A percentile compares a stretch with the other conserved stretches of the same genome.
phyloP scores from a whole-genome alignment of 805 yeast genomes.

The Candida alai region DNA sequence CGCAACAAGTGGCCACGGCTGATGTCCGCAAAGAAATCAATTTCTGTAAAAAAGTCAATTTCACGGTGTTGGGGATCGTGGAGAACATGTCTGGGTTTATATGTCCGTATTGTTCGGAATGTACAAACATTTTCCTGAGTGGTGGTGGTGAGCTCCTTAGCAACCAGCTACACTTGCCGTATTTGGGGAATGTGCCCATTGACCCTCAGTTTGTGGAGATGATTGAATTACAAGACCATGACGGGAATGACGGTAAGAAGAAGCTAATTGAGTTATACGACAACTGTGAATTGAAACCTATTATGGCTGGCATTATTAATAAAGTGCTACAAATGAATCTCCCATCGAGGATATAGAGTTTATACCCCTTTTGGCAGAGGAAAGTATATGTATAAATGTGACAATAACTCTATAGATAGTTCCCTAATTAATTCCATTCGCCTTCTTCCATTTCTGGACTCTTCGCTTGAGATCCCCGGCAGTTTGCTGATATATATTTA shows the following conservation, averaged over 20 bases:
- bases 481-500: conserved; percentile 78
- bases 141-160: conserved; percentile 88
- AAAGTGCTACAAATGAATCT: conserved; percentile 28
- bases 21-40: conserved; percentile 94
- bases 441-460: conserved; percentile 64
- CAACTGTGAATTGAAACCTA: conserved; percentile 31
- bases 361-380: not conserved
- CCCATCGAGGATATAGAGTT: conserved; percentile 14
- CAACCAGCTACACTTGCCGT: conserved; percentile 55
- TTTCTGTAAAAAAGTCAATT: conserved; percentile 82
- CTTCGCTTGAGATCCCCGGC: conserved; percentile 80
- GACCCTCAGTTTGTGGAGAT: conserved; percentile 88
- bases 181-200: conserved; percentile 85
- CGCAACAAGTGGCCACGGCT: conserved; percentile 88
- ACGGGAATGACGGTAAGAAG: conserved; percentile 20
- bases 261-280: conserved; percentile 33
- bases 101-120: conserved; percentile 90
- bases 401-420: not conserved
- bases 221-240: conserved; percentile 61
- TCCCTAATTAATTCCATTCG: conserved; percentile 26
- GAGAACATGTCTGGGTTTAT: conserved; percentile 97
- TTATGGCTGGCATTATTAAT: conserved; percentile 34
- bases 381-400: not conserved
- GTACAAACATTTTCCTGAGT: conserved; percentile 85
- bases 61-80: conserved; percentile 76